These are phyloP conservation scores for Diaporthe eres DNA, from an alignment of 2,329 filamentous ascomycete genomes.

Conservation along the genomic window DNA sequence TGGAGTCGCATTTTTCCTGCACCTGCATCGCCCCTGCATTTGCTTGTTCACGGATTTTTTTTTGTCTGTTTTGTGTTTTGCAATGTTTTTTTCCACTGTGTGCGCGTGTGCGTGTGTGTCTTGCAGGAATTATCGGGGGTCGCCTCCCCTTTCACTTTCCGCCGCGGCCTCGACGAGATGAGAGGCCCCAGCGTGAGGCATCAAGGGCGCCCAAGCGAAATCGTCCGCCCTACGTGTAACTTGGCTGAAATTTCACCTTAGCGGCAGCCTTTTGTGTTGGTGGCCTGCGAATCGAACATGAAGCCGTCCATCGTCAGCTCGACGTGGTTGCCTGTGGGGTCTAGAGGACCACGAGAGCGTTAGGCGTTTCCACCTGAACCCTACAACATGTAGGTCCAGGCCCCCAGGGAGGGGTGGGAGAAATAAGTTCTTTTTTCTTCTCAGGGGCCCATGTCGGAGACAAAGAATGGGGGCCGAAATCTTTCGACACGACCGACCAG, in stretches of 20 bases:
- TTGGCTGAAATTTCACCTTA: conserved; percentile 24
- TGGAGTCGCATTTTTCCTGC: neutral
- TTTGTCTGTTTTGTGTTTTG: neutral
- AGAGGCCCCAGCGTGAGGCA: conserved; percentile 23
- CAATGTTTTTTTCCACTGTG: neutral
- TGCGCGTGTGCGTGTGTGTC: neutral
- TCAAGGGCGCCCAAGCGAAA: conserved; percentile 31
- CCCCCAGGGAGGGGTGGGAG: neutral
- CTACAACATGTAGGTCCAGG: neutral
- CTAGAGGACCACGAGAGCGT: conserved; percentile 27
- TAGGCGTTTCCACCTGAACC: conserved; percentile 16
- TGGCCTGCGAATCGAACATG: conserved; percentile 2
- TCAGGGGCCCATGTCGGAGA: conserved; percentile 7
- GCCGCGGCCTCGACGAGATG: conserved; percentile 28
- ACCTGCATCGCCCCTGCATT: conserved; percentile 4
- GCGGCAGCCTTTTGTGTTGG: neutral
- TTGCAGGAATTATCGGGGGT: conserved; percentile 19
- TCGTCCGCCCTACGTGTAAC: conserved; percentile 30
- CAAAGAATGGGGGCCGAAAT: conserved; percentile 18
- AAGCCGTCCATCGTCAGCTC: conserved; percentile 16
- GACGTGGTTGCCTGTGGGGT: conserved; percentile 31
- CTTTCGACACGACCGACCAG: conserved; percentile 3
- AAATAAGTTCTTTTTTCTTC: conserved; percentile 4
- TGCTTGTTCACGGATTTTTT: conserved; percentile 4
- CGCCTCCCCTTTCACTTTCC: conserved; percentile 17